These are phyloP conservation scores for Hyaloscypha bicolor DNA, from an alignment of 495 filamentous ascomycete species.

Conservation along the genomic window DNA sequence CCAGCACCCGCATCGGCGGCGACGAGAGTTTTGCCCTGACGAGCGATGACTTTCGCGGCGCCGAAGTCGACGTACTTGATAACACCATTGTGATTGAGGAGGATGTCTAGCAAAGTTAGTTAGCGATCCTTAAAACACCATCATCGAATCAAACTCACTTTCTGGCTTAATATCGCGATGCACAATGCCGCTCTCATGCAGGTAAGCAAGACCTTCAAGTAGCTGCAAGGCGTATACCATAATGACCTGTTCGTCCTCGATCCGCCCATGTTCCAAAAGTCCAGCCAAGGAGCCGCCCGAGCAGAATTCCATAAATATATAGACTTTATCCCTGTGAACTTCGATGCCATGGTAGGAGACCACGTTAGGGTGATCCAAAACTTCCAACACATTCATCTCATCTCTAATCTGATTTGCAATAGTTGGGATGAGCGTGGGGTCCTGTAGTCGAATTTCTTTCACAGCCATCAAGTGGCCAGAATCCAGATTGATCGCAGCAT, in stretches of 20 bases:
- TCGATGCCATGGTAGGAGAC: constrained; percentile 98
- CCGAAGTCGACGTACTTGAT: constrained; percentile 99
- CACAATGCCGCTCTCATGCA: constrained; percentile 86
- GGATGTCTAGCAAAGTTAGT: constrained; percentile 64
- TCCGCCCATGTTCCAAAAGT: constrained; percentile 90
- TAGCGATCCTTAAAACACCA: constrained; percentile 21
- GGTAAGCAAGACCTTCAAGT: constrained; percentile 91
- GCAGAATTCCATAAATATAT: constrained; percentile 99
- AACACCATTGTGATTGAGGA: constrained; percentile 95
- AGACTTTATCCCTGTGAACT: constrained; percentile 96
- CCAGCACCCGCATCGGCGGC: constrained; percentile 59
- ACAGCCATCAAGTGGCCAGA: constrained; percentile 97
- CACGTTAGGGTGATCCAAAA: constrained; percentile 95
- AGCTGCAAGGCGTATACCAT: constrained; percentile 97
- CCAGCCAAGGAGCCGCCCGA: constrained; percentile 91
- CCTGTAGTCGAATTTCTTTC: constrained; percentile 96
- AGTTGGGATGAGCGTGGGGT: constrained; percentile 92
- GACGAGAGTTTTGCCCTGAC: constrained; percentile 85
- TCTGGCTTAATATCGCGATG: constrained; percentile 99
- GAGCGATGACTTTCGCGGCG: constrained; percentile 94
- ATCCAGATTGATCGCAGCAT: constrained; percentile 95
- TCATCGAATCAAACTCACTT: constrained; percentile 56
- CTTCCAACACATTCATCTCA: constrained; percentile 94
- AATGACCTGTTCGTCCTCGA: constrained; percentile 97
- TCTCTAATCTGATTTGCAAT: constrained; percentile 93